Evolutionary conservation across 345 rosid genomes (phyloP).

Genomic region (Pistacia integerrima): DNA sequence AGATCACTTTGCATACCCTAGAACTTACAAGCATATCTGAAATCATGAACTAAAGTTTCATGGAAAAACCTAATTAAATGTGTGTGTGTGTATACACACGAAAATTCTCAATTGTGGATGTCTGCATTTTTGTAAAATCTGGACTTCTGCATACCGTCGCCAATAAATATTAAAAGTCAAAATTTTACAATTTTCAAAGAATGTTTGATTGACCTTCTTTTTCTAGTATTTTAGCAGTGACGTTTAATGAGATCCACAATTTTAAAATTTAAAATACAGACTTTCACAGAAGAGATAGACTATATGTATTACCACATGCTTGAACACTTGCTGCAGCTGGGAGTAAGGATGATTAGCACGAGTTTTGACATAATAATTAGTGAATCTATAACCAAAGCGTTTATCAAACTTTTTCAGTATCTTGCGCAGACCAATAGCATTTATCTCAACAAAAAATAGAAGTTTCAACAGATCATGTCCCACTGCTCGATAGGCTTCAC

Average conservation of each 20-base stretch:
- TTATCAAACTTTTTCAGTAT: conserved; percentile 96
- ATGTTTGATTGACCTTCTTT: too few species aligned
- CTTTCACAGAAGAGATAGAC: too few species aligned
- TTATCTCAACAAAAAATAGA: conserved; percentile 82
- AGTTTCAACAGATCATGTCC: conserved; percentile 84
- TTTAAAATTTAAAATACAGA: too few species aligned
- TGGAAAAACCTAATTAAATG: too few species aligned
- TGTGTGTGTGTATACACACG: too few species aligned
- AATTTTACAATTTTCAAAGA: too few species aligned
- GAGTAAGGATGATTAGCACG: conserved; percentile 99
- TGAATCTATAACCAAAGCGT: conserved; percentile 91
- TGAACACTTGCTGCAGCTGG: conserved; percentile 97
- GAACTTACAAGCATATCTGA: conserved; percentile 1
- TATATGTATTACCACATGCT: conserved; percentile 81
- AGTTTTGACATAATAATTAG: conserved; percentile 87
- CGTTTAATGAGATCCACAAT: too few species aligned
- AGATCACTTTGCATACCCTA: not conserved
- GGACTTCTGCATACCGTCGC: too few species aligned
- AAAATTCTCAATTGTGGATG: too few species aligned
- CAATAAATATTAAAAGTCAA: too few species aligned
- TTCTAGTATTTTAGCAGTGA: too few species aligned
- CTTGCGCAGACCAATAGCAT: conserved; percentile 91
- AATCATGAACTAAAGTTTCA: not conserved
- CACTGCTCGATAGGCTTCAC: conserved; percentile 77
- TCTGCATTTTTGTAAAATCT: too few species aligned